Evolutionary conservation across 2,329 filamentous ascomycete genomes (phyloP), one percentile per base, ranked within the genome.

Genomic region (Clarireedia sp.): DNA sequence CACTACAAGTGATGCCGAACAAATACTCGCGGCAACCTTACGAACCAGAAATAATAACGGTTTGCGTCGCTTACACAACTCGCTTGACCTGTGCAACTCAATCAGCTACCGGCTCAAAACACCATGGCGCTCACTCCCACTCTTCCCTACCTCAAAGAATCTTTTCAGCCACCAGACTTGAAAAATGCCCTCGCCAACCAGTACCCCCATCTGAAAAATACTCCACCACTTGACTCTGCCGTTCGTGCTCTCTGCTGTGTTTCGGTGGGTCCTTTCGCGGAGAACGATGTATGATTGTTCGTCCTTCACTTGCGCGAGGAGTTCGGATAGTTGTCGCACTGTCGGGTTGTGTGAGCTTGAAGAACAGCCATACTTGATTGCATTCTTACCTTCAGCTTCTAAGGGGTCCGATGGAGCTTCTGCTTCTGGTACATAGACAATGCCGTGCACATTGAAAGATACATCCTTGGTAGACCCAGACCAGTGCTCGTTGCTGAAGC

Each of bases 401-500:
- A 99, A 78, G 19, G 94, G 94, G 69, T 97, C 92, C 65, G 87
- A 81, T 26, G 88, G 82, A 58, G 86, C 80, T 66, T 97, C 92
- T 58, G 81, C 78, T 73, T 97, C 94, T 55, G 89, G 87, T 51
- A 99, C 90, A 74, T 97, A 99, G 69, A 99, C 92, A 63, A 99
- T 90, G 65, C 94, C 94, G 74, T 99, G 94, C 51, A 99, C 94
- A 72, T 99, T 99, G 83, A 99, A 99, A 55, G 90, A 95, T 53
- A 99, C 92, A 73, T 99, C 94, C 76, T 99, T 99, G 70, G 84
- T 95, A 72, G 90, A 90, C 57, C 91, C 90, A 57, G 89, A 89
- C 90, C 92, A 99, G 72, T 94, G 87, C 78, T 97, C 92, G 75
- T 99, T 99, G 74, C 94, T 95, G 77, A 99, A 99, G 83, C 94